Conservation (phyloP, 495 filamentous ascomycete species). For the Podospora appendiculata region DNA sequence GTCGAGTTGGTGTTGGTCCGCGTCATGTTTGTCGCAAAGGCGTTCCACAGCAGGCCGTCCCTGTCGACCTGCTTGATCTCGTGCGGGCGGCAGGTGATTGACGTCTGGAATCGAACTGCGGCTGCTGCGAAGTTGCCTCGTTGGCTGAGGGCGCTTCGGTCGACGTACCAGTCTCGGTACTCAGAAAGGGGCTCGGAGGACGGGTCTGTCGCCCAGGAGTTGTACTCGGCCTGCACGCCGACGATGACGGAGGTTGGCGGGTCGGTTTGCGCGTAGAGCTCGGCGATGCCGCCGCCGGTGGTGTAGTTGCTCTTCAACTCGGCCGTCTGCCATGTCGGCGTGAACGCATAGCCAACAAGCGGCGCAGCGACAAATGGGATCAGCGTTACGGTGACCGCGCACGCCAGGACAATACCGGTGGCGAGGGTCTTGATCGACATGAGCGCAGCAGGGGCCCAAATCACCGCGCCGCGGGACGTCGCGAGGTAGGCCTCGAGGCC, state of each 20-base stretch:
- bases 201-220: conserved; percentile 16
- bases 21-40: conserved; percentile 23
- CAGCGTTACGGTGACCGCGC: conserved; percentile 7
- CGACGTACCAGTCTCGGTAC: conserved; percentile 22
- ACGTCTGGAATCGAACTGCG: conserved; percentile 15
- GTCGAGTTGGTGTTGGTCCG: conserved; percentile 9
- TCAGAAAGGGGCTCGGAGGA: conserved; percentile 18
- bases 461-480: conserved; percentile 12
- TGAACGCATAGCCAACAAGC: conserved; percentile 20
- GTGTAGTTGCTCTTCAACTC: conserved; percentile 16
- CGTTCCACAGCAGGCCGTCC: conserved; percentile 13
- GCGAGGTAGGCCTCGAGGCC: conserved; percentile 19
- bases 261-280: conserved; percentile 19
- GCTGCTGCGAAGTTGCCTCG: conserved; percentile 16
- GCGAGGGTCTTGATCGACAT: conserved; percentile 8
- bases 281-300: conserved; percentile 13
- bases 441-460: conserved; percentile 11
- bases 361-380: conserved; percentile 15
- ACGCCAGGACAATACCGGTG: conserved; percentile 8
- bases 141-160: conserved; percentile 10
- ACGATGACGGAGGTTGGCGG: conserved; percentile 19
- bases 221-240: conserved; percentile 14
- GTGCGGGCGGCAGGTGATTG: conserved; percentile 13
- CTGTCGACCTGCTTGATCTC: conserved; percentile 9
- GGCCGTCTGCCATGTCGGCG: conserved; percentile 4